Evolutionary conservation across 2,329 filamentous ascomycete species (phyloP).

Genomic region (Trichoderma simmonsii): DNA sequence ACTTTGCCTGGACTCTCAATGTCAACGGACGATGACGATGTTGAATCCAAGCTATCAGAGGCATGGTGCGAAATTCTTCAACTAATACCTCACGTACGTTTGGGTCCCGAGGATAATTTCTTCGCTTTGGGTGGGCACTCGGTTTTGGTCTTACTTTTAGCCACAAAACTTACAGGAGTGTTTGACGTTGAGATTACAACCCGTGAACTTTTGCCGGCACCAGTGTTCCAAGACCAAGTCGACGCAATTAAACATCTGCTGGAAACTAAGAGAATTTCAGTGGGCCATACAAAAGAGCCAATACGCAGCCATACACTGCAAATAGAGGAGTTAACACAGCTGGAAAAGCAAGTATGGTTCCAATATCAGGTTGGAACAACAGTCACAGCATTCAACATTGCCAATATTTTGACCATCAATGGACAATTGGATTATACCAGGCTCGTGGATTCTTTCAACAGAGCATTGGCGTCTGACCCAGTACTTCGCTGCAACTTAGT

Average conservation of each 20-base stretch:
- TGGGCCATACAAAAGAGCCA: neutral
- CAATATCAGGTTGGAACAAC: conserved; percentile 15
- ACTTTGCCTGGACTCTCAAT: neutral
- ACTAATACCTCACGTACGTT: neutral
- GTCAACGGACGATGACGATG: too few relatives aligned
- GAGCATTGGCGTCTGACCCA: neutral
- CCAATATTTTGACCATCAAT: neutral
- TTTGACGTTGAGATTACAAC: neutral
- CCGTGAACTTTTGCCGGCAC: neutral
- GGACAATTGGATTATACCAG: neutral
- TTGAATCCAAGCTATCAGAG: neutral
- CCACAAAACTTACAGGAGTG: neutral
- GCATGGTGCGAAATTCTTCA: neutral
- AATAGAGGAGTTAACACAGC: neutral
- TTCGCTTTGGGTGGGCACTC: neutral
- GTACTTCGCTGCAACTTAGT: neutral
- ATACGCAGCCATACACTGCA: neutral
- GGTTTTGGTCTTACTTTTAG: neutral
- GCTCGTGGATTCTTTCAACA: neutral
- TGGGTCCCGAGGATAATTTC: neutral
- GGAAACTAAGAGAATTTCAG: neutral
- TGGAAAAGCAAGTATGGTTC: conserved; percentile 15
- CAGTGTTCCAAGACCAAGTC: neutral
- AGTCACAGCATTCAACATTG: conserved; percentile 13
- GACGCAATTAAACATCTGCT: neutral